Percentiles rank a stretch among this genome's conserved stretches.
Conservation (phyloP, 1,284 basidiomycete species). For the Tetrapyrgos nigripes region DNA sequence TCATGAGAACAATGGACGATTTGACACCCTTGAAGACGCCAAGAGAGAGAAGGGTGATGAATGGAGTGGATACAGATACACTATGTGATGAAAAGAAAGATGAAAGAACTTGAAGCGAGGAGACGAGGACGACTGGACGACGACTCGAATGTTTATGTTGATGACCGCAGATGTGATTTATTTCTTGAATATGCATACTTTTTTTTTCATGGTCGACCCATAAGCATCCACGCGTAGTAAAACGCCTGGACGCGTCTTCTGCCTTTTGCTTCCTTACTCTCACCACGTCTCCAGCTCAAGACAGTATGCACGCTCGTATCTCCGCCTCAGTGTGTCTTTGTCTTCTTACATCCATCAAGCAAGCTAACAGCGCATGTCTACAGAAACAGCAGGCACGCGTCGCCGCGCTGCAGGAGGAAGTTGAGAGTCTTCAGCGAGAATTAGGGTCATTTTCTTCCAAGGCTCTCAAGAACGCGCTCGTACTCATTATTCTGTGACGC, state of each 20-base stretch:
- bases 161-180: too few species aligned
- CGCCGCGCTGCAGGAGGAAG: conserved; percentile 57
- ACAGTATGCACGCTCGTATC: conserved; percentile 13
- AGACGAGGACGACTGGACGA: neutral
- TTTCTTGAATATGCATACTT: too few species aligned
- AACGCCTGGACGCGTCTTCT: too few species aligned
- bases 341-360: neutral
- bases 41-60: conserved; percentile 62
- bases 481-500: too few species aligned
- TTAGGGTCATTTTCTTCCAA: conserved; percentile 52
- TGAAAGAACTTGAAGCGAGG: neutral
- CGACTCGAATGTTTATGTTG: too few species aligned
- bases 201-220: too few species aligned
- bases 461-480: neutral
- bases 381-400: conserved; percentile 64
- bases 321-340: conserved; percentile 4
- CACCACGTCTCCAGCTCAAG: too few species aligned
- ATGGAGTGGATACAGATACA: conserved; percentile 67
- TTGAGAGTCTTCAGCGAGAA: conserved; percentile 52
- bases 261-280: too few species aligned
- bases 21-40: conserved; percentile 54
- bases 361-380: too few species aligned
- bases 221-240: too few species aligned
- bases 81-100: conserved; percentile 30
- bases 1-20: conserved; percentile 51